phyloP scores from a whole-genome alignment of 164 flowering plant genomes.

The Liquidambar formosana region DNA sequence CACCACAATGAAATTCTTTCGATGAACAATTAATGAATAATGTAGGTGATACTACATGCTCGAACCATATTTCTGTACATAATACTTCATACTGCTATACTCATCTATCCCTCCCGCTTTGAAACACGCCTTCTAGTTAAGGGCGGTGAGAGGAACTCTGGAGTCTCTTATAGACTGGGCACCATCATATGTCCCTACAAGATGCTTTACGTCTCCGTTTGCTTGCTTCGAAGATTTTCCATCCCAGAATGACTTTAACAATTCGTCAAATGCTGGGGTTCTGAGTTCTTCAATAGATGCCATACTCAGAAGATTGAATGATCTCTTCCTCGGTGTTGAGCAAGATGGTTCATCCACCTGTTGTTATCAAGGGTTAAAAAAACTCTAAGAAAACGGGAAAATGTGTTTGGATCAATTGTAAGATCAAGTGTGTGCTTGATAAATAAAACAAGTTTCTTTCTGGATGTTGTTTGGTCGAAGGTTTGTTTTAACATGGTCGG shows the following conservation, averaged over 20 bases:
- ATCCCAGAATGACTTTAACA: conserved; percentile 77
- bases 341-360: conserved; percentile 98
- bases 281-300: conserved; percentile 88
- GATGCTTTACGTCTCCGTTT: conserved; percentile 80
- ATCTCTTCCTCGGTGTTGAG: conserved; percentile 83
- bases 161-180: conserved; percentile 70
- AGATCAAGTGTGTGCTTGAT: too few species aligned
- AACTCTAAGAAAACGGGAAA: neutral
- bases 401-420: too few species aligned
- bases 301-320: conserved; percentile 73
- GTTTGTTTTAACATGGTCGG: too few species aligned
- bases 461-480: too few species aligned
- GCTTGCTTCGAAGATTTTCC: conserved; percentile 54
- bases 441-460: too few species aligned
- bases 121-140: conserved; percentile 56
- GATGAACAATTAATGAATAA: conserved; percentile 16
- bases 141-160: conserved; percentile 85
- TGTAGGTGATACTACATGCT: conserved; percentile 4
- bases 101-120: conserved; percentile 9
- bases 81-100: conserved; percentile 9
- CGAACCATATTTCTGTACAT: conserved; percentile 38
- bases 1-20: neutral
- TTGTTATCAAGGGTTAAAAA: neutral
- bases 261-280: conserved; percentile 86
- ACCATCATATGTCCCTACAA: conserved; percentile 45